These are phyloP conservation scores for Tetraselmis chui DNA, from an alignment of 139 green algal genomes.

Conservation along the genomic window DNA sequence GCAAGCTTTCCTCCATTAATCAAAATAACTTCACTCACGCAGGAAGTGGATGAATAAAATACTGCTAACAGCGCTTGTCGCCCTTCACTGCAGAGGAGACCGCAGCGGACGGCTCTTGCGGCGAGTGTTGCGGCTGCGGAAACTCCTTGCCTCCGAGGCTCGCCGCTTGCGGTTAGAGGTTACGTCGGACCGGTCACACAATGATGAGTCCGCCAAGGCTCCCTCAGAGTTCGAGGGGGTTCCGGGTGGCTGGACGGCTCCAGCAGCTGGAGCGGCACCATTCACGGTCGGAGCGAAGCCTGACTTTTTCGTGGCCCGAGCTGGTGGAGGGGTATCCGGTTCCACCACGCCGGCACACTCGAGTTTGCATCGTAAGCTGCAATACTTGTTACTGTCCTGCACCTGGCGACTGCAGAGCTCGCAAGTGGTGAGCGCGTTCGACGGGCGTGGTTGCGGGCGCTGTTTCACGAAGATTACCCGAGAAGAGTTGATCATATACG, in stretches of 20 bases:
- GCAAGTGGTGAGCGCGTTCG: not conserved
- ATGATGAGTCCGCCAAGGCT: not conserved
- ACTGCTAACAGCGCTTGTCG: too few relatives aligned
- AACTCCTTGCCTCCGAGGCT: too few relatives aligned
- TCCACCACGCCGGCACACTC: not conserved
- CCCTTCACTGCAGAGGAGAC: too few relatives aligned
- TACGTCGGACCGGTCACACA: too few relatives aligned
- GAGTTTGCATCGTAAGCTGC: not conserved
- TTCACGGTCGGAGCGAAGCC: too few relatives aligned
- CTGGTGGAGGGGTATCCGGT: not conserved
- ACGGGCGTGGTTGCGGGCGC: conserved; percentile 54
- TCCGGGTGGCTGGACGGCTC: not conserved
- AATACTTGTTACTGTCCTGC: not conserved
- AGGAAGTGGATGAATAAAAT: too few relatives aligned
- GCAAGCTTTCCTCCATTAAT: too few relatives aligned
- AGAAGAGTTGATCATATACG: conserved; percentile 77
- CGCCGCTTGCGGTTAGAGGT: too few relatives aligned
- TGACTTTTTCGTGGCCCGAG: not conserved
- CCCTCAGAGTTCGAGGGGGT: not conserved
- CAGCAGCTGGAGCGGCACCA: too few relatives aligned
- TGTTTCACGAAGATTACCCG: conserved; percentile 72
- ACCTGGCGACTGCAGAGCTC: not conserved
- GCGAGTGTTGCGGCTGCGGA: too few relatives aligned
- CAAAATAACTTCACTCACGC: too few relatives aligned
- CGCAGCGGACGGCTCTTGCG: too few relatives aligned